Evolutionary conservation across 2,329 filamentous ascomycete species (phyloP).

Genomic region (Aspergillus niger): DNA sequence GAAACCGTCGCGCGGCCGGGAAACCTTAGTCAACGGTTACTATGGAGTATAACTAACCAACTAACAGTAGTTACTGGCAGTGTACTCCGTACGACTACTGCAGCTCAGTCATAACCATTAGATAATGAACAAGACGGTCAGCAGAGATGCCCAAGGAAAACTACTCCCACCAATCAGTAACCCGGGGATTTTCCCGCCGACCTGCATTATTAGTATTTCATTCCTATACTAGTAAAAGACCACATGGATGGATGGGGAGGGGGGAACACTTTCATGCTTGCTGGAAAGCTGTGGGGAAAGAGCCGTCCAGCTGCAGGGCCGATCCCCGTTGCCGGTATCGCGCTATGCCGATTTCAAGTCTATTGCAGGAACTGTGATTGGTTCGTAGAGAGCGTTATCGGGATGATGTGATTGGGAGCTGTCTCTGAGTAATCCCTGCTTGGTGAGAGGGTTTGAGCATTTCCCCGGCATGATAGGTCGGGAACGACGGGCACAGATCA

Average conservation of each 20-base stretch:
- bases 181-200: neutral
- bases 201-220: neutral
- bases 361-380: conserved; percentile 23
- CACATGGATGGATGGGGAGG: neutral
- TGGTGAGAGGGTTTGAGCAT: neutral
- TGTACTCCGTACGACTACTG: too few relatives aligned
- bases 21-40: neutral
- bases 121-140: neutral
- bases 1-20: neutral
- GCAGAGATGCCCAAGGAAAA: conserved; percentile 15
- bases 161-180: conserved; percentile 4
- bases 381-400: conserved; percentile 26
- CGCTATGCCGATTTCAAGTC: conserved; percentile 23
- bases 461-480: neutral
- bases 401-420: conserved; percentile 27
- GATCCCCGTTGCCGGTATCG: conserved; percentile 30
- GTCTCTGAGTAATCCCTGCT: conserved; percentile 1
- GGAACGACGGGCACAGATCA: neutral
- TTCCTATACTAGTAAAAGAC: neutral
- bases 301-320: conserved; percentile 26
- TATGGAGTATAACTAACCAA: neutral
- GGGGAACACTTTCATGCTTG: neutral
- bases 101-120: conserved; percentile 4
- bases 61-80: too few relatives aligned
- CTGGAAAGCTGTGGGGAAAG: conserved; percentile 23